Evolutionary conservation across 129 eudicot species (phyloP), one percentile per base, ranked within the genome.

Genomic region (Centrapalus pauciflorus): DNA sequence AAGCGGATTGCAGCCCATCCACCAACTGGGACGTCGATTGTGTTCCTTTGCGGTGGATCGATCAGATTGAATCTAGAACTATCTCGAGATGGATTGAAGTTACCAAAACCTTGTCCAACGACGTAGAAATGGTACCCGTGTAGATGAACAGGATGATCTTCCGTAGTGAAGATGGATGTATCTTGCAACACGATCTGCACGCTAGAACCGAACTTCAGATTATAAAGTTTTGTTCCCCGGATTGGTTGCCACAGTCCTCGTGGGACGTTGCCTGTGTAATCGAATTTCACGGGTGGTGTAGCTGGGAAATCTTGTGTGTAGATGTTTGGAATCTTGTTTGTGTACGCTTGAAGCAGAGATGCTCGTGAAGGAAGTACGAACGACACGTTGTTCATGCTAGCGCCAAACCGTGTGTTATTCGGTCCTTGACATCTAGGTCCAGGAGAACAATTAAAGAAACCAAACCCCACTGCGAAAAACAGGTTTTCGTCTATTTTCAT

Each of bases 361-460:
- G 73, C 54, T 27, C 5, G 77, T n/a, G 14, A 67, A 23, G 97
- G 97, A 30, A 83, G 72, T 5, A 83, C 86, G 28, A 86, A 86
- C 0, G 95, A 86, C 4, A 86, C 77, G 61, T 90, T 89, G 75
- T 85, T 89, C 94, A 89, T 85, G 20, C 94, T 89, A 8, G 96
- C 94, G 5, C 86, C 80, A 49, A 89, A 83, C 1, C 96, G 80
- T 2, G 94, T 89, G 34, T 81, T 81, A 63, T 85, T 83, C 0
- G 97, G 95, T 17, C 88, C 97, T 66, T 86, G 95, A 56, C 97
- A 86, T 24, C 78, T 63, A 0, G 82, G 85, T 4, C 91, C 88
- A 0, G 97, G 88, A 7, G 76, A 62, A 74, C 95, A 86, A 51
- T 82, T 86, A 21, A 79, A 78, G 12, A 84, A 30, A 2, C 95